phyloP scores from a whole-genome alignment of 2,329 filamentous ascomycete genomes.

The Trichoderma sp. region DNA sequence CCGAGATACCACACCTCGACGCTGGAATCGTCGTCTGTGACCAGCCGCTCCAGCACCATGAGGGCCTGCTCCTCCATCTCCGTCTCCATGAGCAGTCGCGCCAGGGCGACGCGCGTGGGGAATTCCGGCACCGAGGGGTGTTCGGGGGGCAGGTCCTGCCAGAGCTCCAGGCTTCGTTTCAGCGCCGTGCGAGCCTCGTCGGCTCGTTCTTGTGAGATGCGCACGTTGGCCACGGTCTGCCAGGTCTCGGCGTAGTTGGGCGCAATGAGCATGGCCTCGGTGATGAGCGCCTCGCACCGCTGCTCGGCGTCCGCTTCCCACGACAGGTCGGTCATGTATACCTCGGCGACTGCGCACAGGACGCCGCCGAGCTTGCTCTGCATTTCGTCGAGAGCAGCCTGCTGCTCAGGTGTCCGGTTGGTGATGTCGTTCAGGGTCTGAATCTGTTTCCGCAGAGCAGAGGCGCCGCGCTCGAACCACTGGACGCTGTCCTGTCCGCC shows the following conservation, averaged over 20 bases:
- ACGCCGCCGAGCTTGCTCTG: constrained; percentile 82
- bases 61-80: constrained; percentile 83
- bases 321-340: constrained; percentile 98
- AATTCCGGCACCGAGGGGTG: constrained; percentile 81
- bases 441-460: constrained; percentile 71
- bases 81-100: constrained; percentile 86
- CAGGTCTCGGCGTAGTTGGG: constrained; percentile 84
- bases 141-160: constrained; percentile 75
- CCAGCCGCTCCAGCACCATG: constrained; percentile 78
- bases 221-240: constrained; percentile 90
- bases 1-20: constrained; percentile 97
- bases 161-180: constrained; percentile 75
- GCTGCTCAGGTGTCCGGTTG: constrained; percentile 43
- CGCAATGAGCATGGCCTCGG: constrained; percentile 83
- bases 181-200: constrained; percentile 82
- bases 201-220: constrained; percentile 79
- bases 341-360: constrained; percentile 91
- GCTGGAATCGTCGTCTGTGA: constrained; percentile 87
- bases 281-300: constrained; percentile 84
- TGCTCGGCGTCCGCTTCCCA: constrained; percentile 90
- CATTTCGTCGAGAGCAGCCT: constrained; percentile 62
- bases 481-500: constrained; percentile 65
- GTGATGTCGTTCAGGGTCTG: constrained; percentile 57
- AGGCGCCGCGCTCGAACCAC: constrained; percentile 72
- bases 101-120: constrained; percentile 78